Evolutionary conservation across 2,329 filamentous ascomycete species (phyloP), one percentile per base, ranked within the genome.

Genomic region (Ploettnerulaceae sp.): DNA sequence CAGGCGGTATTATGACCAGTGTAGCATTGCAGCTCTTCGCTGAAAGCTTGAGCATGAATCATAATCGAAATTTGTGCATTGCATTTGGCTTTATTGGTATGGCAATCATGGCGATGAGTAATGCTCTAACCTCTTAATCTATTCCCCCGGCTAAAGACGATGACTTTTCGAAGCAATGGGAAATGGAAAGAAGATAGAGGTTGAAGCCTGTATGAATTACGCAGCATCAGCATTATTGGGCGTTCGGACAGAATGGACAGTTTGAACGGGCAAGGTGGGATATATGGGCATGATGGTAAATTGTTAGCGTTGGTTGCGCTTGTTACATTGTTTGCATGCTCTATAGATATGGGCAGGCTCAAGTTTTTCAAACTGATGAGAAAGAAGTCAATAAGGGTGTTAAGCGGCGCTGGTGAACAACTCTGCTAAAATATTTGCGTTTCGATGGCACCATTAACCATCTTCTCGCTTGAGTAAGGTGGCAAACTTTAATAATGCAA

Each of bases 1-100:
- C 91, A 0, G 82, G 89, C 1, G 93, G 93, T 1, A 94, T 98
- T 59, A 97, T 98, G 93, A 84, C 89, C 21, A 93, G 86, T 58
- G 93, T 98, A 22, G 89, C 85, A 2, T 68, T 98, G 62, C 87
- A 94, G 67, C 71, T 98, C 5, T 91, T 96, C 61, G 83, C 86
- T 3, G 90, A 98, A 71, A 85, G 84, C 56, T 66, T 95, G 62
- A 86, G 84, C 48, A 68, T 96, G 61, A 90, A 88, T 56, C 89
- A 94, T 69, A 83, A 83, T 61, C 75, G 83, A 51, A 81, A 82
- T 51, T 62, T 93, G 60, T 90, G 86, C 66, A 87, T 89, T 60
- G 73, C 79, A 18, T 90, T 88, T 70, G 88, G 82, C 6, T 93
- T 94, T 69, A 61, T 86, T 18, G 87, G 93, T 1, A 97, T 97